Evolutionary conservation across 768 basidiomycete species (phyloP), one percentile per base, ranked within the genome.

Genomic region (Mycena galericulata): DNA sequence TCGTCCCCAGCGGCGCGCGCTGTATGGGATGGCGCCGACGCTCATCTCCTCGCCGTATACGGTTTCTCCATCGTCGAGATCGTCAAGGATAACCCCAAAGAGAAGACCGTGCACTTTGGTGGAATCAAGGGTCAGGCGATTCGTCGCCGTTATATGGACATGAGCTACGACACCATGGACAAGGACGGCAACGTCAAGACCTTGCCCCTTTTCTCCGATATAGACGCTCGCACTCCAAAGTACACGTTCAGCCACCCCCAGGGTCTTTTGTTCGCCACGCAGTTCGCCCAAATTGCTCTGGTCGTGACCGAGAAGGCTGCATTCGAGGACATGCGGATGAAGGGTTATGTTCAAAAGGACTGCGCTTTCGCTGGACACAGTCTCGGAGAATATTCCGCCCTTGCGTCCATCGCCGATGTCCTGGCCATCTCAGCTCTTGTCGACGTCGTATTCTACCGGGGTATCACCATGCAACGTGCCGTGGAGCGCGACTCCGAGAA

Each of bases 61-160:
- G 98, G 98, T 49, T 99, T 99, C 85, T 98, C 97, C 6, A 99
- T 99, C 78, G 85, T 98, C 75, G 97, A 99, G 78, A 98, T 99
- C 73, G 97, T 99, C 80, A 97, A 97, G 83, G 93, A 97, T 79
- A 98, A 99, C 79, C 97, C 97, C 22, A 98, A 96, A 86, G 91
- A 94, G 80, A 96, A 98, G 85, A 99, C 96, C 0, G 92, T 99
- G 73, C 97, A 99, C 80, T 99, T 99, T 72, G 98, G 98, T 85
- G 98, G 98, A 78, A 94, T 99, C 80, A 98, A 98, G 83, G 98
- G 98, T 43, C 97, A 99, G 78, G 97, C 92, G 3, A 99, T 99
- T 71, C 94, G 98, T 30, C 94, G 97, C 75, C 91, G 98, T n/a
- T 99, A 99, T 83, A 99, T 99, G 95, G 96, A 97, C 73, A 98